Conservation (phyloP, 2,329 filamentous ascomycete species). For the Apiospora aurea region DNA sequence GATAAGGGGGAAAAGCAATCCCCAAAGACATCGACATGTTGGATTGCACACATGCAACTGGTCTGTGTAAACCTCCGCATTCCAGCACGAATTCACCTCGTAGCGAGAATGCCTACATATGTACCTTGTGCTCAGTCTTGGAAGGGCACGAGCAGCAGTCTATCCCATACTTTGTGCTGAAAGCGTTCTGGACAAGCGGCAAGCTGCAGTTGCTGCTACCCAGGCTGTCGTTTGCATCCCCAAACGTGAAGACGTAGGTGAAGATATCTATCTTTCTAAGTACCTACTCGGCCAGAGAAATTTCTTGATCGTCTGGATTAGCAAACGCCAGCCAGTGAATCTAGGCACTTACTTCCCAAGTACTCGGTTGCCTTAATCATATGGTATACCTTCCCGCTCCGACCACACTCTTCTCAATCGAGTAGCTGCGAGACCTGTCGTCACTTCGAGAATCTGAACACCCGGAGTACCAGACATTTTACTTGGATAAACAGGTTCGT, state of each 20-base stretch:
- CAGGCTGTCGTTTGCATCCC: background rate
- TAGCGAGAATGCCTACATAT: background rate
- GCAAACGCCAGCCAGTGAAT: background rate
- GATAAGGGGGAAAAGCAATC: too few relatives aligned
- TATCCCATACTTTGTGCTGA: background rate
- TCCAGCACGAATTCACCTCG: background rate
- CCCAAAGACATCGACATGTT: background rate
- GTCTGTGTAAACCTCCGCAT: background rate
- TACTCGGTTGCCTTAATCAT: background rate
- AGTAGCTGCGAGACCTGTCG: background rate
- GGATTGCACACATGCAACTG: background rate
- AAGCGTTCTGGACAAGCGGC: background rate
- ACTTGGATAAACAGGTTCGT: background rate
- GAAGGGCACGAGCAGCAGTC: background rate
- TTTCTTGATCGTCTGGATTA: background rate
- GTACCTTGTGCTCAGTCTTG: background rate
- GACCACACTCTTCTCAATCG: background rate
- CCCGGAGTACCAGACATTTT: background rate
- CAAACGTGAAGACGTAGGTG: background rate
- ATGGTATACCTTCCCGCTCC: background rate
- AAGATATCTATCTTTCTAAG: background rate
- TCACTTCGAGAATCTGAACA: background rate
- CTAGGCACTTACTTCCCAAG: background rate
- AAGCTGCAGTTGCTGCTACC: constrained; percentile 14
- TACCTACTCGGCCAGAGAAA: background rate